A percentile compares a stretch with the other conserved stretches of the same genome.
phyloP scores from a whole-genome alignment of 148 eudicot species.

The Chenopodium album region DNA sequence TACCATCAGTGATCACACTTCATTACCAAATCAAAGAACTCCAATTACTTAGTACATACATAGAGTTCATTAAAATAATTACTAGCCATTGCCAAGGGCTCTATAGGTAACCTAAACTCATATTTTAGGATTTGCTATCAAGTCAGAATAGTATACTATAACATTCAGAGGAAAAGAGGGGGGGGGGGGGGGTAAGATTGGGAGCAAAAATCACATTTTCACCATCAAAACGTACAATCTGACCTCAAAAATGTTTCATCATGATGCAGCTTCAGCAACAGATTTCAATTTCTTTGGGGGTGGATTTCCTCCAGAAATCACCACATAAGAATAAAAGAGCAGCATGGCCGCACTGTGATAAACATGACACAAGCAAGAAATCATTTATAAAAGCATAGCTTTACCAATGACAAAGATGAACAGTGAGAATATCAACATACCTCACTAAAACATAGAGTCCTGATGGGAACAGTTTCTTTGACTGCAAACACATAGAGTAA shows the following conservation, averaged over 20 bases:
- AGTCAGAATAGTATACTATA: constrained; percentile 2
- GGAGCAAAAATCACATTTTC: not conserved
- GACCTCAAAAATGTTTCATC: constrained; percentile 24
- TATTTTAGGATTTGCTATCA: not conserved
- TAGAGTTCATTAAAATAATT: not conserved
- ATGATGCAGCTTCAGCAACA: constrained; percentile 41
- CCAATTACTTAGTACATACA: constrained; percentile 11
- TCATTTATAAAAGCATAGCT: not conserved
- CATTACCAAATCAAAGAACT: constrained; percentile 10
- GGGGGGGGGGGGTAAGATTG: not conserved
- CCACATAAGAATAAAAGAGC: constrained; percentile 78
- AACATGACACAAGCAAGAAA: constrained; percentile 18
- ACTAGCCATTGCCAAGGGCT: not conserved
- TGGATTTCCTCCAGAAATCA: constrained; percentile 90
- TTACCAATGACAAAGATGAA: not conserved
- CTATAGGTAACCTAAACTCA: constrained; percentile 12
- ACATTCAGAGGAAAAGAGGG: no score
- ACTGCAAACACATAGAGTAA: constrained; percentile 44
- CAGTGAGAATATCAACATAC: constrained; percentile 32
- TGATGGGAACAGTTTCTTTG: constrained; percentile 34
- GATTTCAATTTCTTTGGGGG: constrained; percentile 80
- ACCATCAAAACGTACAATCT: constrained; percentile 5
- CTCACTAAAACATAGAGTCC: constrained; percentile 38
- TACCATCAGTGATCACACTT: not conserved
- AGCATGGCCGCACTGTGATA: constrained; percentile 78